Evolutionary conservation across 352 stramenopile species (phyloP).

Genomic region (Phytophthora agathidicida): DNA sequence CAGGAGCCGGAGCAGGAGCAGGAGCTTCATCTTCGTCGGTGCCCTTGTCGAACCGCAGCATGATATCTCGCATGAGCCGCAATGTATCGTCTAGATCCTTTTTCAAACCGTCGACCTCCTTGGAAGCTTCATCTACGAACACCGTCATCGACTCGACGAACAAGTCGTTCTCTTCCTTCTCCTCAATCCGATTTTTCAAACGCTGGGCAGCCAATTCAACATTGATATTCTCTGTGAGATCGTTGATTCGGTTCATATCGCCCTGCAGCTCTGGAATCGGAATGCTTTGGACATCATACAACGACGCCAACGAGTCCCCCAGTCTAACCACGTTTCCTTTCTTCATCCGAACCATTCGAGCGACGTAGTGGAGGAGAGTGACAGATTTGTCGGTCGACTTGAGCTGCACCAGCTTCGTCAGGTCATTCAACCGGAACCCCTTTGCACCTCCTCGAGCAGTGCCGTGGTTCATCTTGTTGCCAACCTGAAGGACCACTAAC

Average conservation of each 20-base stretch:
- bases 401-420: slow-evolving; percentile 74
- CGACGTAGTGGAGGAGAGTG: slow-evolving; percentile 79
- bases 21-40: slow-evolving; percentile 32
- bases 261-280: slow-evolving; percentile 73
- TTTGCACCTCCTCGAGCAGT: slow-evolving; percentile 72
- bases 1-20: slow-evolving; percentile 8
- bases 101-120: slow-evolving; percentile 43
- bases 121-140: slow-evolving; percentile 54
- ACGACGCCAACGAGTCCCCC: slow-evolving; percentile 61
- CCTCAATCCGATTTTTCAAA: slow-evolving; percentile 79
- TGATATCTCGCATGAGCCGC: slow-evolving; percentile 56
- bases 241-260: slow-evolving; percentile 69
- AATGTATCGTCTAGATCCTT: slow-evolving; percentile 56
- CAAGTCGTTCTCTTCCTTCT: slow-evolving; percentile 60
- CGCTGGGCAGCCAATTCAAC: slow-evolving; percentile 69
- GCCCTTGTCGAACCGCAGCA: slow-evolving; percentile 67
- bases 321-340: slow-evolving; percentile 68
- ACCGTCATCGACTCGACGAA: slow-evolving; percentile 74
- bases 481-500: slow-evolving; percentile 75
- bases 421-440: slow-evolving; percentile 67
- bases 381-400: slow-evolving; percentile 66
- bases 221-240: slow-evolving; percentile 66
- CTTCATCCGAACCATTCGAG: slow-evolving; percentile 71
- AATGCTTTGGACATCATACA: slow-evolving; percentile 84
- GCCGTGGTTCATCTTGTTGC: slow-evolving; percentile 89